These are phyloP conservation scores for Epicoccum nigrum DNA, from an alignment of 2,329 filamentous ascomycete genomes.

Conservation along the genomic window DNA sequence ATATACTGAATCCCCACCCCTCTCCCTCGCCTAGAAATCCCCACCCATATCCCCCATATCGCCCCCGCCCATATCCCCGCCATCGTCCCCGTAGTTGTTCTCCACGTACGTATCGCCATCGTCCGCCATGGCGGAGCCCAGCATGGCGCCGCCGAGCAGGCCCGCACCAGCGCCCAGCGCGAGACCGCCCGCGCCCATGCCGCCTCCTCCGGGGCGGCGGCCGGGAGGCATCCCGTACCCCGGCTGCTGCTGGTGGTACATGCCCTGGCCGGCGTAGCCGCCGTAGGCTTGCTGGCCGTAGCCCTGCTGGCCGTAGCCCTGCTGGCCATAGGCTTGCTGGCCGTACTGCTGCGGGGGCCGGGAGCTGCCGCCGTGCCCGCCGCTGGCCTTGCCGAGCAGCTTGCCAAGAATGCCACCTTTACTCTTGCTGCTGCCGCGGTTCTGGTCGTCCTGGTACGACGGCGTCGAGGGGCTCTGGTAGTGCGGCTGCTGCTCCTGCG, in stretches of 20 bases:
- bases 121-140: slow-evolving; percentile 67
- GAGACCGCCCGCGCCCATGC: slow-evolving; percentile 73
- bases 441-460: slow-evolving; percentile 35
- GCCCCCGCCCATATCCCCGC: slow-evolving; percentile 9
- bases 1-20: too few species aligned
- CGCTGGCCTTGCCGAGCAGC: slow-evolving; percentile 54
- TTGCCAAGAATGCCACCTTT: slow-evolving; percentile 58
- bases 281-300: slow-evolving; percentile 22
- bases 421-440: slow-evolving; percentile 46
- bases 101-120: slow-evolving; percentile 34
- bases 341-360: slow-evolving; percentile 34
- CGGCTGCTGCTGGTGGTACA: slow-evolving; percentile 16
- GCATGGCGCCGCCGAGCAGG: slow-evolving; percentile 75
- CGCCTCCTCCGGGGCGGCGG: slow-evolving; percentile 43
- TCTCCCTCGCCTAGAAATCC: slow-evolving; percentile 1
- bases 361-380: slow-evolving; percentile 49
- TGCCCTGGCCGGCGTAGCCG: slow-evolving; percentile 33
- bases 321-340: slow-evolving; percentile 23
- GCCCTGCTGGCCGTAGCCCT: slow-evolving; percentile 26
- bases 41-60: background rate
- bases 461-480: slow-evolving; percentile 11
- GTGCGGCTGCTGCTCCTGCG: slow-evolving; percentile 31
- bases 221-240: slow-evolving; percentile 27
- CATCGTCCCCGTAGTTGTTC: slow-evolving; percentile 37
- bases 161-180: slow-evolving; percentile 83